Evolutionary conservation across 805 yeast genomes (phyloP).

Genomic region (Huiozyma naganishii): DNA sequence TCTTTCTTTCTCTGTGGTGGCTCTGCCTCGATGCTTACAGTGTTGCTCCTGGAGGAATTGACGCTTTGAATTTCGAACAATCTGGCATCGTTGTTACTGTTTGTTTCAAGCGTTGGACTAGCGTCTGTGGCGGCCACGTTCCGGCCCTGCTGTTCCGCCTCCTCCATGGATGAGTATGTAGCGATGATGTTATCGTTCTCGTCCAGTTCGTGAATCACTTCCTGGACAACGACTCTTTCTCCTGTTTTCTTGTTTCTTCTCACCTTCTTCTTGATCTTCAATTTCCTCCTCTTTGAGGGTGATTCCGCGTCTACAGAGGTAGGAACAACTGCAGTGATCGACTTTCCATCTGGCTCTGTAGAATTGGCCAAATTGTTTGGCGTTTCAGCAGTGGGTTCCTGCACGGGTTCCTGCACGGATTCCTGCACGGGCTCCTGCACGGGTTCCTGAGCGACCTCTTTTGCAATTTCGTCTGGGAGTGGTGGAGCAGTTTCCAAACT

Average conservation of each 20-base stretch:
- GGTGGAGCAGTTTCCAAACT: too few species aligned
- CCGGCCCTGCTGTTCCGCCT: neutral
- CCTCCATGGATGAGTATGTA: constrained; percentile 2
- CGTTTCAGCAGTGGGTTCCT: too few species aligned
- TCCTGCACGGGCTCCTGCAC: too few species aligned
- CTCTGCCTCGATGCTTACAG: neutral
- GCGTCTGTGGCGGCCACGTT: neutral
- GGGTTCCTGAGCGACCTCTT: neutral
- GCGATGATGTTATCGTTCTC: constrained; percentile 5
- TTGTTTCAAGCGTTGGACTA: neutral
- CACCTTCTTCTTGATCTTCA: constrained; percentile 30
- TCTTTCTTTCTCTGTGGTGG: neutral
- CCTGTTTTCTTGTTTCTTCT: constrained; percentile 34
- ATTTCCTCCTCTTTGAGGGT: constrained; percentile 9
- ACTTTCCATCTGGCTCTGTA: too few species aligned
- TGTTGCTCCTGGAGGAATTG: neutral
- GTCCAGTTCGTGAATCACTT: constrained; percentile 17
- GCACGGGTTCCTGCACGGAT: neutral
- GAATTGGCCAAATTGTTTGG: too few species aligned
- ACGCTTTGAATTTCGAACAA: neutral
- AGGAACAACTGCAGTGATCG: too few species aligned
- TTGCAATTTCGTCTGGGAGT: too few species aligned
- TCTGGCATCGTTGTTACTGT: neutral
- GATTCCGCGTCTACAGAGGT: too few species aligned
- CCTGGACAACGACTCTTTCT: constrained; percentile 29